phyloP scores from a whole-genome alignment of 2,329 filamentous ascomycete species.

The Septoria petroselini region DNA sequence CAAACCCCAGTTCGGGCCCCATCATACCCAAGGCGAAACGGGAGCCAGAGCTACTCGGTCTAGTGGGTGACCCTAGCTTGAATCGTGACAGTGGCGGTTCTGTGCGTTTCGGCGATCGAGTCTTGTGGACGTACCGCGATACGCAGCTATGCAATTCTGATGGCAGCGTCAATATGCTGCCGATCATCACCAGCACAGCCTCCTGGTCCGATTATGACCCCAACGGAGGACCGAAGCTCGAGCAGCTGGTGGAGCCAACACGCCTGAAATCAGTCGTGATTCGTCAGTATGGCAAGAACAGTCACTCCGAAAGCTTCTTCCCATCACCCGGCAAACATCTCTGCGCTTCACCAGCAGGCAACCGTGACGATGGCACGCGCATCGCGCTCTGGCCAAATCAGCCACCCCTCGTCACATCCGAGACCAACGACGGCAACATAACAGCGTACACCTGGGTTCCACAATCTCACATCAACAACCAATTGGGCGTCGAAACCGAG shows the following conservation, averaged over 20 bases:
- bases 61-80: conserved; percentile 19
- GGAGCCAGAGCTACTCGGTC: conserved; percentile 17
- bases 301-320: conserved; percentile 20
- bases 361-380: conserved; percentile 18
- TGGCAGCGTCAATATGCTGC: conserved; percentile 20
- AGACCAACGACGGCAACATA: conserved; percentile 13
- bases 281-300: conserved; percentile 19
- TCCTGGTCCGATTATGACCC: conserved; percentile 20
- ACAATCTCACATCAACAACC: conserved; percentile 17
- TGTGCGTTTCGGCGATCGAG: conserved; percentile 19
- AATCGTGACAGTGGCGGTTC: conserved; percentile 24
- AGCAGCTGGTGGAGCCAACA: conserved; percentile 7
- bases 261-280: conserved; percentile 13
- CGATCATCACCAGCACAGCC: conserved; percentile 23
- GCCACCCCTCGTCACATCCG: conserved; percentile 20
- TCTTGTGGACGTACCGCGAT: conserved; percentile 24
- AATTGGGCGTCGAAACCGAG: conserved; percentile 14
- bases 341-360: conserved; percentile 16
- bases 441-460: conserved; percentile 24
- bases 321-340: conserved; percentile 12
- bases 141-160: conserved; percentile 19
- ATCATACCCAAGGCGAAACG: conserved; percentile 19
- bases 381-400: conserved; percentile 21
- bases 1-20: conserved; percentile 10
- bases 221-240: conserved; percentile 18